Conservation (phyloP, 2,329 filamentous ascomycete genomes). For the Ascochyta fabae region DNA sequence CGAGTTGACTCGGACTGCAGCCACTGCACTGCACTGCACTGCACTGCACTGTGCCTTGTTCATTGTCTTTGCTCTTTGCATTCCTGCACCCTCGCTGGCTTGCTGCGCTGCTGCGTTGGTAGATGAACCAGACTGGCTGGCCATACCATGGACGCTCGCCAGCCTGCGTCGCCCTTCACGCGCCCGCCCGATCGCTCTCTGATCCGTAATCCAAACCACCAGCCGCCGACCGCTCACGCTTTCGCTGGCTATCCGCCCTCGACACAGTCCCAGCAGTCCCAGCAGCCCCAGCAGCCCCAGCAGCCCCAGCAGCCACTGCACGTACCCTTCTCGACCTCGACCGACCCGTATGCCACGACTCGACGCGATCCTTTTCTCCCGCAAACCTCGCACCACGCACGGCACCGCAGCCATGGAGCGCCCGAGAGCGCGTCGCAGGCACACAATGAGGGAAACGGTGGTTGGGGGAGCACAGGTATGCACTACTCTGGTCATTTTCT, state of each 20-base stretch:
- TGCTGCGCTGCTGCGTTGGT: conserved; percentile 8
- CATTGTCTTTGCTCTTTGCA: neutral
- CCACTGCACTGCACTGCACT: too few species aligned
- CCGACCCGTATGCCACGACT: conserved; percentile 55
- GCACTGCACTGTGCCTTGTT: neutral
- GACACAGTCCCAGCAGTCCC: conserved; percentile 32
- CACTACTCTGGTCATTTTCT: conserved; percentile 17
- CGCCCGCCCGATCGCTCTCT: conserved; percentile 51
- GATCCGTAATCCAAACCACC: conserved; percentile 65
- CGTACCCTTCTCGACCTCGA: conserved; percentile 50
- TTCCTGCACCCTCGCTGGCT: neutral
- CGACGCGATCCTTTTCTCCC: conserved; percentile 57
- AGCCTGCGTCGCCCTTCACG: conserved; percentile 46
- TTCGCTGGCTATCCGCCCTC: conserved; percentile 46
- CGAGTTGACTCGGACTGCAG: conserved; percentile 1
- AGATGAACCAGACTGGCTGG: conserved; percentile 21
- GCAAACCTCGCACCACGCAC: conserved; percentile 41
- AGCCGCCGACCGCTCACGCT: conserved; percentile 29
- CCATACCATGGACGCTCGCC: conserved; percentile 47
- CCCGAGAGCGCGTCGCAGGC: conserved; percentile 34
- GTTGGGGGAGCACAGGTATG: conserved; percentile 50
- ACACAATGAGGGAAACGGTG: conserved; percentile 41
- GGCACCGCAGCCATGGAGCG: conserved; percentile 51
- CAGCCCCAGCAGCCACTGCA: conserved; percentile 49
- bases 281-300: conserved; percentile 35